Evolutionary conservation across 2,329 filamentous ascomycete species (phyloP), one percentile per base, ranked within the genome.

Genomic region (Exserohilum rostratum): DNA sequence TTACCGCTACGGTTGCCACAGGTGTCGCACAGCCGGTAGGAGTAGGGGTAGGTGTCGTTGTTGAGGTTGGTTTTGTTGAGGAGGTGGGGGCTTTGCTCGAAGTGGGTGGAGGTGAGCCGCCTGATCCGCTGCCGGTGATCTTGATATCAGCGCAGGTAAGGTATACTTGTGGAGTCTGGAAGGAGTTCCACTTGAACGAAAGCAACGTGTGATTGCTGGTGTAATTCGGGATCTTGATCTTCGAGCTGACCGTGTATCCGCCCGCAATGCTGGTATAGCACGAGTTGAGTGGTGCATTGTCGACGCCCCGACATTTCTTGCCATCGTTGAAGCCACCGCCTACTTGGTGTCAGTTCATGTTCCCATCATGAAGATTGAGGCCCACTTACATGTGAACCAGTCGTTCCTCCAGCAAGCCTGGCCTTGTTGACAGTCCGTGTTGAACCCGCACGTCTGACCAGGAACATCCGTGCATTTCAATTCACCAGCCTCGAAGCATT

Each of bases 191-290:
- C 46, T 65, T 66, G 57, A 73, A 68, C 3, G 64, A 68, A 1
- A 72, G 50, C 7, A 73, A 50, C 3, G 69, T 73, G 50, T 72
- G 70, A 39, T 71, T 70, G 10, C 64, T 69, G 1, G 49, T 46
- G 49, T 73, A 71, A 50, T 71, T 67, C 2, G 69, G 70, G 18
- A 72, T 71, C 61, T 71, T 71, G 43, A 73, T 68, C 51, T 62
- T 69, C 12, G 64, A 67, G 48, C 59, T 69, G 18, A 73, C 69
- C 2, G 69, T 72, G 58, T 73, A 73, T 6, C 70, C 70, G 18
- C 70, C 70, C 12, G 70, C 70, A 34, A 73, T 73, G 30, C 58
- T 64, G 7, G 70, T 71, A 51, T 70, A 73, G 61, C 68, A 73
- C 3, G 67, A 71, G 55, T 70, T 71, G 3, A 71, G 25, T 1